Evolutionary conservation across 306 rosid genomes (phyloP).

Genomic region (Coriaria nepalensis): DNA sequence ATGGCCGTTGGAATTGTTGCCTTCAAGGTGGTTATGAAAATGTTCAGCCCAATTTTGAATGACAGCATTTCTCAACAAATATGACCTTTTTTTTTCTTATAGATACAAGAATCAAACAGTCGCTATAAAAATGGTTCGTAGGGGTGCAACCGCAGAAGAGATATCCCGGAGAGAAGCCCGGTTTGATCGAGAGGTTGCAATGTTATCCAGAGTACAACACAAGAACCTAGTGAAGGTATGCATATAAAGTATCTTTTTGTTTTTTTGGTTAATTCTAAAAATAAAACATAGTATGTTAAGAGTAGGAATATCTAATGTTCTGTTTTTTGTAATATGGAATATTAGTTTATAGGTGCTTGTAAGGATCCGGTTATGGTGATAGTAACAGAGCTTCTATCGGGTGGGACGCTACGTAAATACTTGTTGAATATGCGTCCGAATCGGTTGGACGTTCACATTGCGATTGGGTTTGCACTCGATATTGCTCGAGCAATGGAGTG

Average conservation of each 20-base stretch:
- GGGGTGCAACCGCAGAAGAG: conserved; percentile 70
- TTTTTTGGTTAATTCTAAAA: background rate
- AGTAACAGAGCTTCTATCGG: conserved; percentile 82
- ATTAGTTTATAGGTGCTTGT: conserved; percentile 93
- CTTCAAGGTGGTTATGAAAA: too few species aligned
- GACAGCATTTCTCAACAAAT: too few species aligned
- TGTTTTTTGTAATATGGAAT: background rate
- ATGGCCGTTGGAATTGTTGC: too few species aligned
- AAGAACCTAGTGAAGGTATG: conserved; percentile 81
- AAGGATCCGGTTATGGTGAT: conserved; percentile 92
- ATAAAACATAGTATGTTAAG: background rate
- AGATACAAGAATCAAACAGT: conserved; percentile 79
- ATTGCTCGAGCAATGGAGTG: conserved; percentile 85
- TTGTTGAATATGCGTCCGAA: conserved; percentile 63
- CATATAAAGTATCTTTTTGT: background rate
- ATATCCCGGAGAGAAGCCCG: conserved; percentile 61
- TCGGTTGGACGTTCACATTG: conserved; percentile 53
- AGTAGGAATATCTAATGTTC: background rate
- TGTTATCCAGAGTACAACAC: conserved; percentile 84
- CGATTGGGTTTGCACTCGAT: conserved; percentile 73
- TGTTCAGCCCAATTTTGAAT: too few species aligned
- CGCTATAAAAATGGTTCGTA: conserved; percentile 70
- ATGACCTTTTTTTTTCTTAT: conserved; percentile 13
- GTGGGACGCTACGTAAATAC: conserved; percentile 79
- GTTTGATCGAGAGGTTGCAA: conserved; percentile 85